Base-by-base conservation (phyloP, 177 flowering plant genomes). In the Vitis hybrid region DNA sequence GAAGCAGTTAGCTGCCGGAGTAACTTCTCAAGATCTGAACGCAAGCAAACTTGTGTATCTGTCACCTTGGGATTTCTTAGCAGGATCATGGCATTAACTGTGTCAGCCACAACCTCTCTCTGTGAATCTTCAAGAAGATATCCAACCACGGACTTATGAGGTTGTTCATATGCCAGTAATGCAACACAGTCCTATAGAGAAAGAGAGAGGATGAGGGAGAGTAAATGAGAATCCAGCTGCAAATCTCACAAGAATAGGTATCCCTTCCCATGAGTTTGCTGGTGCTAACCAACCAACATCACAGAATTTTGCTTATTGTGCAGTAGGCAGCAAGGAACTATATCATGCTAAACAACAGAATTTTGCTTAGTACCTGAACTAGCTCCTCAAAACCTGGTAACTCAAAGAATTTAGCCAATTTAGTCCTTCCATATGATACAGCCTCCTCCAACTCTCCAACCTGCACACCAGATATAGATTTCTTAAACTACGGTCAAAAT, bases 1-100 rank as follows among this genome's bases (percentile, higher is more conserved):
- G 95, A 90, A 58, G 92, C 93, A 14, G 88, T 89, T 10, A 96
- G 87, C 81, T 96, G 98, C 78, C 87, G 78, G 21, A 96, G 82
- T 61, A 96, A 68, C 77, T 72, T 87, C 85, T 96, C 99, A 1
- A 96, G 95, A 71, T 66, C 57, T 4, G 99, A 92, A 49, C 84
- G 92, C 76, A 79, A 76, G 79, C 87, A 88, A 51, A 72, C 72
- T 12, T 65, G 76, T 56, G 79, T 45, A 63, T 90, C 91, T 74
- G 84, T 85, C 71, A 79, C 2, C 52, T 72, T 78, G 3, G 97
- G 97, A 72, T 93, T 84, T 62, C 87, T 85, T 21, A 91, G 84
- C 72, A 96, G 73, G 52, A 96, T 75, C 88, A 86, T 80, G 57
- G 92, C 84, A 72, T 96, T 96, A 6, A 93, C 91, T 2, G 89